Base-by-base conservation (phyloP, 2,329 filamentous ascomycete species). In the Clarireedia hainanense region DNA sequence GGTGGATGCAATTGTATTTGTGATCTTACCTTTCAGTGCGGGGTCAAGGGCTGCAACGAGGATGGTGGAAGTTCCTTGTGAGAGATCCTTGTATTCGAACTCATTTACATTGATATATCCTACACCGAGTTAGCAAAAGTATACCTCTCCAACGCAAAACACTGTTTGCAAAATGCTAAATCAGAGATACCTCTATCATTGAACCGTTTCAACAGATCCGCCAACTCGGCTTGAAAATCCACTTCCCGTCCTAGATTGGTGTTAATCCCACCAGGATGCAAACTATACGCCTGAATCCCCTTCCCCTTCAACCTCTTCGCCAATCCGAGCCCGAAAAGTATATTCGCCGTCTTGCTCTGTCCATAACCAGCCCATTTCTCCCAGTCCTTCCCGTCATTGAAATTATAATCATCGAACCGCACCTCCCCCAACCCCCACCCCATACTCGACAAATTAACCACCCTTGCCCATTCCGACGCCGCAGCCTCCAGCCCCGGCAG, bases 401-500 rank as follows among this genome's bases (percentile, higher is more conserved):
- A 55, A 6, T 55, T 46, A 15, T 37, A 55, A 34, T 55, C 47
- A 24, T 67, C 62, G 48, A 55, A 51, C 17, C 47, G 30, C 5
- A 50, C 24, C 45, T 55, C 53, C 5, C 47, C 30, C 3, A 55
- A 46, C 61, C 42, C 53, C 57, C 27, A 36, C 34, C 40, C 39
- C 2, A 20, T 17, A 34, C 37, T 37, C n/a, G 47, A 52, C 7
- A 56, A 15, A 26, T 47, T 47, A 1, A 45, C 50, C 37, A 46
- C 27, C 27, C 48, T 36, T 14, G 57, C 50, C 17, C 57, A 47
- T 54, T 48, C 23, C 26, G 43, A 27, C 5, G 12, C 27, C 2
- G n/a, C 36, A 2, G 70, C 69, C 0, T 69, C 62, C 0, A 80
- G 62, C 7, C 81, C 65, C 0, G 70, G 65, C 24, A 74, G 74